Conservation (phyloP, 768 basidiomycete species). For the Cantharellus cinnabarinus region DNA sequence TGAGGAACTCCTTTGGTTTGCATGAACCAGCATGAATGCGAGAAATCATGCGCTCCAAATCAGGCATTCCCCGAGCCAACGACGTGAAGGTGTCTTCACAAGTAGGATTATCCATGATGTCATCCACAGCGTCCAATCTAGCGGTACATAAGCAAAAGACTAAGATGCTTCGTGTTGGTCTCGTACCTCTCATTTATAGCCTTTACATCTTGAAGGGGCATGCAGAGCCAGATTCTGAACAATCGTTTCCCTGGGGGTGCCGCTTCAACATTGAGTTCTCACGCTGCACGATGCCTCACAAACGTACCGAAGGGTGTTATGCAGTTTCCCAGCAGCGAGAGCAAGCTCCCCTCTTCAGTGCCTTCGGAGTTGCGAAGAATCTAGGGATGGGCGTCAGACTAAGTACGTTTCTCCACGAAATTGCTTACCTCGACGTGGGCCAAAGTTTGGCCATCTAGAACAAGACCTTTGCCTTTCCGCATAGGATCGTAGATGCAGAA, state of each 20-base stretch:
- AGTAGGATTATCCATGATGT: slow-evolving; percentile 58
- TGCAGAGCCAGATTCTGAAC: slow-evolving; percentile 92
- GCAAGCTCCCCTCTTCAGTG: slow-evolving; percentile 71
- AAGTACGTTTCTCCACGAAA: slow-evolving; percentile 6
- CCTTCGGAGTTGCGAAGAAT: slow-evolving; percentile 86
- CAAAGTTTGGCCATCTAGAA: slow-evolving; percentile 85
- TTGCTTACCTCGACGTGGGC: slow-evolving; percentile 70
- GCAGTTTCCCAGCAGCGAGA: slow-evolving; percentile 65
- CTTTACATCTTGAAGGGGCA: slow-evolving; percentile 59
- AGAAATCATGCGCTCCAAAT: slow-evolving; percentile 84
- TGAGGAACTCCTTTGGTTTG: slow-evolving; percentile 70
- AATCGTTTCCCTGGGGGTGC: slow-evolving; percentile 56
- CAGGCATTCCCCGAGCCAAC: slow-evolving; percentile 66
- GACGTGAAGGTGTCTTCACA: slow-evolving; percentile 60
- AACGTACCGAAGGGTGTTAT: slow-evolving; percentile 72
- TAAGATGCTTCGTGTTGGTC: neutral
- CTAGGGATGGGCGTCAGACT: slow-evolving; percentile 15
- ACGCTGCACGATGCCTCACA: too few relatives aligned
- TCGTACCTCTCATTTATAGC: slow-evolving; percentile 77
- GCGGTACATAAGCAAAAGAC: neutral
- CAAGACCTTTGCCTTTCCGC: slow-evolving; percentile 64
- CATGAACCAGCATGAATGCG: slow-evolving; percentile 88
- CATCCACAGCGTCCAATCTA: slow-evolving; percentile 87
- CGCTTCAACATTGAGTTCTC: neutral
- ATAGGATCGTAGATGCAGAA: slow-evolving; percentile 97